Evolutionary conservation across 495 filamentous ascomycete genomes (phyloP).

Genomic region (Penicillium crystallinum): DNA sequence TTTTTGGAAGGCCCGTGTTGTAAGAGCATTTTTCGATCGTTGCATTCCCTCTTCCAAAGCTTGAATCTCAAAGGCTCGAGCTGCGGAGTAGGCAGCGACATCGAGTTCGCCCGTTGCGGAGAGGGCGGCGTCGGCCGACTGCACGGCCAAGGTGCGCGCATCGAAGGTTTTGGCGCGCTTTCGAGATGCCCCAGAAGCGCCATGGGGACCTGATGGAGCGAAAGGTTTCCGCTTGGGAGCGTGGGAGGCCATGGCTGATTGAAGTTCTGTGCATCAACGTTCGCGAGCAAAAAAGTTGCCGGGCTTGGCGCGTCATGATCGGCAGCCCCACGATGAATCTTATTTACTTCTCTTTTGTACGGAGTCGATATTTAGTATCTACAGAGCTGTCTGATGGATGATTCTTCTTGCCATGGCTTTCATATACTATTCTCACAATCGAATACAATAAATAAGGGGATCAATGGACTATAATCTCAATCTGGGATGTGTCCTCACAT

Average conservation of each 20-base stretch:
- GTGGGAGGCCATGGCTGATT: constrained; percentile 32
- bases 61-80: constrained; percentile 83
- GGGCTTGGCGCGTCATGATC: constrained; percentile 29
- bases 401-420: background rate
- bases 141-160: constrained; percentile 67
- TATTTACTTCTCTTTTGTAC: background rate
- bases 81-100: constrained; percentile 71
- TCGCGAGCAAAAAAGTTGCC: constrained; percentile 20
- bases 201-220: constrained; percentile 15
- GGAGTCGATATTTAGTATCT: too few relatives aligned
- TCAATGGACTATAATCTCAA: background rate
- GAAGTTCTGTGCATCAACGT: constrained; percentile 5
- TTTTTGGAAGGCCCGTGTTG: constrained; percentile 78
- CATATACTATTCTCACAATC: background rate
- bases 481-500: constrained; percentile 33
- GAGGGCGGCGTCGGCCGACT: constrained; percentile 65
- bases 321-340: constrained; percentile 8
- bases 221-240: constrained; percentile 33
- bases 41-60: constrained; percentile 76
- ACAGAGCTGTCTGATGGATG: background rate
- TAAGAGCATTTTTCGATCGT: constrained; percentile 60
- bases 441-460: background rate
- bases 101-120: constrained; percentile 71
- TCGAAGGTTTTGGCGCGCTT: constrained; percentile 64
- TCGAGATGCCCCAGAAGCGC: constrained; percentile 29